Evolutionary conservation across 768 basidiomycete genomes (phyloP).

Genomic region (Boletus rubroflammeus): DNA sequence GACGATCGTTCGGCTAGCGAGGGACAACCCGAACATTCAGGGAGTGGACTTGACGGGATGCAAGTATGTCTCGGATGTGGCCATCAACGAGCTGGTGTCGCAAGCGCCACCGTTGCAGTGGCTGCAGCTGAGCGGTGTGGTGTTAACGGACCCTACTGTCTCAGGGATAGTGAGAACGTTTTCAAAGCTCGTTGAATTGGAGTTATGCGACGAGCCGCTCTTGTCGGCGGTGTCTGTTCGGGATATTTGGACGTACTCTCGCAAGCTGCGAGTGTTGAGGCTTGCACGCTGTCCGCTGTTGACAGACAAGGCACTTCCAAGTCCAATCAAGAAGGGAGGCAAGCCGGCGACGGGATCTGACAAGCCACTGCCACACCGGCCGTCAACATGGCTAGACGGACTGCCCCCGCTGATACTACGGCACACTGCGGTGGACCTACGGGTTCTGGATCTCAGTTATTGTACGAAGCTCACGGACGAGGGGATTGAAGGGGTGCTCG

Average conservation of each 20-base stretch:
- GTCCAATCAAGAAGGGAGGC: constrained; percentile 36
- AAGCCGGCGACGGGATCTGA: constrained; percentile 30
- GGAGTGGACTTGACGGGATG: constrained; percentile 78
- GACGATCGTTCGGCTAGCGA: constrained; percentile 61
- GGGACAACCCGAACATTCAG: constrained; percentile 60
- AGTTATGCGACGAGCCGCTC: constrained; percentile 65
- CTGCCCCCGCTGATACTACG: constrained; percentile 63
- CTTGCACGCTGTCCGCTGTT: constrained; percentile 74
- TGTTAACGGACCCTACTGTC: constrained; percentile 59
- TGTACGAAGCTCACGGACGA: constrained; percentile 70
- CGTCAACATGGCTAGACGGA: constrained; percentile 56
- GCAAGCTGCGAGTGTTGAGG: constrained; percentile 71
- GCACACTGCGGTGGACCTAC: constrained; percentile 67
- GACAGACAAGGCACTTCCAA: constrained; percentile 79
- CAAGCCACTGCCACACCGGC: constrained; percentile 54
- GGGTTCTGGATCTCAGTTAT: constrained; percentile 73
- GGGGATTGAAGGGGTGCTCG: constrained; percentile 70
- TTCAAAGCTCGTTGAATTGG: constrained; percentile 76
- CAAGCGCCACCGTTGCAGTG: constrained; percentile 67
- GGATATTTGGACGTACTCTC: constrained; percentile 79
- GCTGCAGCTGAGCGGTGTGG: constrained; percentile 66
- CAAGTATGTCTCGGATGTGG: constrained; percentile 70
- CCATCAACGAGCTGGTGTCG: constrained; percentile 66
- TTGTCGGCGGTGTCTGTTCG: constrained; percentile 68
- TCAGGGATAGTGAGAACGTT: constrained; percentile 72